Evolutionary conservation across 2,329 filamentous ascomycete genomes (phyloP).

Genomic region (Neopestalotiopsis rosae): DNA sequence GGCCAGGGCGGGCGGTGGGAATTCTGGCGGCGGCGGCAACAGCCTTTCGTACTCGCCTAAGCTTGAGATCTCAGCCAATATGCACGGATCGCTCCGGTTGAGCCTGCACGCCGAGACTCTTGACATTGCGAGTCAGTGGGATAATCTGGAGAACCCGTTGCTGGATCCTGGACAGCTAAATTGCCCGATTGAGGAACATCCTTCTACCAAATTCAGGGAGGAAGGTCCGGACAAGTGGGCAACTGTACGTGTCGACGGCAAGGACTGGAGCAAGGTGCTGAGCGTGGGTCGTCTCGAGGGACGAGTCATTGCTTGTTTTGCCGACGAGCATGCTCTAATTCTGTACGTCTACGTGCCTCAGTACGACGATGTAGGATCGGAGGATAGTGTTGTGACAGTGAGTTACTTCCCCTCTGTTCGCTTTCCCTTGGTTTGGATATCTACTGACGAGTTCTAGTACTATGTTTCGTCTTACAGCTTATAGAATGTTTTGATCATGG

Average conservation of each 20-base stretch:
- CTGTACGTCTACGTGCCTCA: conserved; percentile 82
- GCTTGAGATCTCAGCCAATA: conserved; percentile 88
- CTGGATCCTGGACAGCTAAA: conserved; percentile 79
- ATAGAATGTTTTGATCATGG: conserved; percentile 9
- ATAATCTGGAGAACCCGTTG: conserved; percentile 83
- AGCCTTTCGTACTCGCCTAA: conserved; percentile 55
- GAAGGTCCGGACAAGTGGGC: conserved; percentile 85
- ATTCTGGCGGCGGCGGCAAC: conserved; percentile 35
- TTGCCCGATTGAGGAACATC: conserved; percentile 77
- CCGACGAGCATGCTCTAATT: conserved; percentile 79
- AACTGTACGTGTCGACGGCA: conserved; percentile 87
- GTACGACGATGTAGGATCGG: conserved; percentile 67
- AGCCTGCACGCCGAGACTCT: conserved; percentile 83
- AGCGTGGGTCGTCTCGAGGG: conserved; percentile 90
- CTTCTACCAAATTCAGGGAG: conserved; percentile 78
- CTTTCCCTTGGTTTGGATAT: neutral
- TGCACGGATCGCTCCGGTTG: conserved; percentile 86
- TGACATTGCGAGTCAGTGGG: conserved; percentile 86
- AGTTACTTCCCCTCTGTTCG: conserved; percentile 33
- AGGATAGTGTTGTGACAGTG: conserved; percentile 80
- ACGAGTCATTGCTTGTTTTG: conserved; percentile 90
- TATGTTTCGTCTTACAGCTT: conserved; percentile 37
- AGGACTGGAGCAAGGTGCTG: conserved; percentile 93
- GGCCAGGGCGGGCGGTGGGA: conserved; percentile 24
- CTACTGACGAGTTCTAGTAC: conserved; percentile 30